These are phyloP conservation scores for Alternaria viburni DNA, from an alignment of 2,329 filamentous ascomycete genomes.

Conservation along the genomic window DNA sequence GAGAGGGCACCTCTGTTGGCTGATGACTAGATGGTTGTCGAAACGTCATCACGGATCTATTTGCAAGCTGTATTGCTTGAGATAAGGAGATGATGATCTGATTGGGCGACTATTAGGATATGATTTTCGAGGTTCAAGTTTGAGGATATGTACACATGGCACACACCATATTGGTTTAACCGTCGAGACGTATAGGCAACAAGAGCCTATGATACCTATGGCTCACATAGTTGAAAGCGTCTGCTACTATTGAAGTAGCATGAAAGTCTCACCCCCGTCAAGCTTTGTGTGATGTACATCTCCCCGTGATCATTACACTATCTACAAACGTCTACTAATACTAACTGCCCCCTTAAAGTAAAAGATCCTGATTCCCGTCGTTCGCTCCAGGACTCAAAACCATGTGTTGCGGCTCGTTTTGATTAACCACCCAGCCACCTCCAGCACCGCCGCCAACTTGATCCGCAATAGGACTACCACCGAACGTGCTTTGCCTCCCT, in stretches of 20 bases:
- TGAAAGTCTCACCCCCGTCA: not conserved
- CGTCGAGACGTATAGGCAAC: not conserved
- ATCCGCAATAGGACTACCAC: conserved; percentile 42
- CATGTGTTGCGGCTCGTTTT: conserved; percentile 41
- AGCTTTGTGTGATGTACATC: not conserved
- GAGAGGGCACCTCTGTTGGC: conserved; percentile 62
- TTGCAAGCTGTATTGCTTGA: not conserved
- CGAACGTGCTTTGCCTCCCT: conserved; percentile 45
- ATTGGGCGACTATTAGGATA: not conserved
- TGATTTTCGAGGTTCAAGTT: not conserved
- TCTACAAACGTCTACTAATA: not conserved
- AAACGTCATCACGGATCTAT: not conserved
- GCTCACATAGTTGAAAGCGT: not conserved
- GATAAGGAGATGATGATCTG: not conserved
- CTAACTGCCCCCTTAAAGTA: conserved; percentile 21
- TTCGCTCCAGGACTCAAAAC: conserved; percentile 36
- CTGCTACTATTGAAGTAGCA: not conserved
- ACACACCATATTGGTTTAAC: not conserved
- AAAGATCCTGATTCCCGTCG: conserved; percentile 40
- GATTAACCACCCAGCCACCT: conserved; percentile 47
- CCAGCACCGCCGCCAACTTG: conserved; percentile 27
- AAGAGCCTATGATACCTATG: not conserved
- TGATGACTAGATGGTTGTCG: conserved; percentile 15
- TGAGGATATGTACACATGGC: not conserved
- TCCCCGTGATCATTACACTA: conserved; percentile 1